Evolutionary conservation across 2,329 filamentous ascomycete species (phyloP), one percentile per base, ranked within the genome.

Genomic region (Rutstroemia sp.): DNA sequence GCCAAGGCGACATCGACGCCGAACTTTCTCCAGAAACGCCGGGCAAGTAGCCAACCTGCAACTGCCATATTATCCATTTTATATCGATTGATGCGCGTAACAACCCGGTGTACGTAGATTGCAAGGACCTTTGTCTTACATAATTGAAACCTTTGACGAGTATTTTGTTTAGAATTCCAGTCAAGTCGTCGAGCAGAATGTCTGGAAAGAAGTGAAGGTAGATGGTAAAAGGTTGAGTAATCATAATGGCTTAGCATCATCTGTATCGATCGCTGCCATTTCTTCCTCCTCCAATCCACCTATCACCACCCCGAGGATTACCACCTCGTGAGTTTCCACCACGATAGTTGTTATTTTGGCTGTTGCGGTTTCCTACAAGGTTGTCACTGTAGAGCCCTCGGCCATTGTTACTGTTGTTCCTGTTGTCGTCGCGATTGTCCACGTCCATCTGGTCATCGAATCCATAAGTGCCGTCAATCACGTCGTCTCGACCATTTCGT

Each of bases 371-470:
- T 18, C 58, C 59, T 10, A 70, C 59, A 41, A 70, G 52, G 38
- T 51, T 62, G 47, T 71, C 69, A 46, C 69, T 71, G 49, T 71
- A 71, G 5, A 71, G 61, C 12, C 62, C 61, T 49, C 60, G 52
- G 3, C 54, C 52, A 25, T 54, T 58, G n/a, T 52, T 47, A 2
- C 55, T 56, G 25, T 45, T 45, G 30, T 59, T 45, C 21, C 49
- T 44, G 16, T 61, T 42, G 8, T 58, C 57, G 14, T 66, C 57
- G 14, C 49, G 50, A 30, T 68, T 63, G 54, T 71, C 65, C 0
- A 63, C 67, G 3, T 70, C 69, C 67, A 71, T 70, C 5, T 63
- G 61, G 54, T 70, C 67, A 4, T 67, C 65, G 54, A 71, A 71
- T 12, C 69, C 69, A 52, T 70, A 69, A 42, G 68, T 65, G 4